Percentiles rank a stretch among this genome's conserved stretches.
Conservation (phyloP, 352 stramenopile genomes). For the Phytophthora rubi region DNA sequence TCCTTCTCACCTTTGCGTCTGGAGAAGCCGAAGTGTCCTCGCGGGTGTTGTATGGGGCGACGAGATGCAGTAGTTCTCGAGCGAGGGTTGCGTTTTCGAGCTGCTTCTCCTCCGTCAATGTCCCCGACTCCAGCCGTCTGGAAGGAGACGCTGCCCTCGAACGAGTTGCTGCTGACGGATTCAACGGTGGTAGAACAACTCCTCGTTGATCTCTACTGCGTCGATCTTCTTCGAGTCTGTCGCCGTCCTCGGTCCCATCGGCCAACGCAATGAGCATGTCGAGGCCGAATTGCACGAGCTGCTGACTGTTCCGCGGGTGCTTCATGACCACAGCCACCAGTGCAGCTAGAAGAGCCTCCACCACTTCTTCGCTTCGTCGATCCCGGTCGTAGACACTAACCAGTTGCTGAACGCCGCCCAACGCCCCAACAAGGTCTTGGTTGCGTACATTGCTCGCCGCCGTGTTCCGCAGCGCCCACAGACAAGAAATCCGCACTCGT, state of each 20-base stretch:
- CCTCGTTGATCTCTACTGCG: slow-evolving; percentile 28
- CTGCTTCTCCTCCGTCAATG: slow-evolving; percentile 12
- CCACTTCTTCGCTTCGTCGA: slow-evolving; percentile 55
- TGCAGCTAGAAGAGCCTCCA: slow-evolving; percentile 63
- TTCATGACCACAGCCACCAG: slow-evolving; percentile 62
- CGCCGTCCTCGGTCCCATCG: slow-evolving; percentile 33
- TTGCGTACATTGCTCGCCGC: slow-evolving; percentile 64
- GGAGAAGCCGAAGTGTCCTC: slow-evolving; percentile 19
- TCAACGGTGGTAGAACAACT: slow-evolving; percentile 26
- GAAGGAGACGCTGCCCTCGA: slow-evolving; percentile 7
- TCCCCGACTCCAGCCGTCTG: slow-evolving; percentile 1
- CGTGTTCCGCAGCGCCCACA: slow-evolving; percentile 74
- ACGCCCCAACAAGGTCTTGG: slow-evolving; percentile 63
- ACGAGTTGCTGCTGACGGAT: slow-evolving; percentile 3
- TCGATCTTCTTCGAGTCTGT: slow-evolving; percentile 39
- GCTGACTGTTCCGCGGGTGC: slow-evolving; percentile 64
- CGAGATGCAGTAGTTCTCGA: slow-evolving; percentile 63
- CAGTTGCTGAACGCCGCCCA: slow-evolving; percentile 58
- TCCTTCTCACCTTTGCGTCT: slow-evolving; percentile 27
- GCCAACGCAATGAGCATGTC: slow-evolving; percentile 68
- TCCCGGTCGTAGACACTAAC: slow-evolving; percentile 53
- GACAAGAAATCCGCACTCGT: slow-evolving; percentile 60
- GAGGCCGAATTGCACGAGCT: slow-evolving; percentile 66
- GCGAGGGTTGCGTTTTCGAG: slow-evolving; percentile 59
- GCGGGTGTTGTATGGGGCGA: slow-evolving; percentile 55